These are phyloP conservation scores for Calamus simplicifolius DNA, from an alignment of 176 grass and related monocot species.

Conservation along the genomic window DNA sequence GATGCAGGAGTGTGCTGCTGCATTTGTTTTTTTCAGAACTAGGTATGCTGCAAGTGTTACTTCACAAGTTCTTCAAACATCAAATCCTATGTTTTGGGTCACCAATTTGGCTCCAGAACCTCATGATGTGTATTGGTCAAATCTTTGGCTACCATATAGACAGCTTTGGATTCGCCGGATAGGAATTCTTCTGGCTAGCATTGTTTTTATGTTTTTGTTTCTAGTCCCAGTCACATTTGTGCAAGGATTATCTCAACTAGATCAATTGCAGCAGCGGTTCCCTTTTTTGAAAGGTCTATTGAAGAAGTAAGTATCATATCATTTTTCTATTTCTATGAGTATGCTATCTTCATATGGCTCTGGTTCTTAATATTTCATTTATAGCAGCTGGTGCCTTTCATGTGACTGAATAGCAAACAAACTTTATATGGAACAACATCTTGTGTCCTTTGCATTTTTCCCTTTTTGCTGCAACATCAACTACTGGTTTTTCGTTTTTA, in stretches of 20 bases:
- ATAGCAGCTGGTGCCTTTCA: no score
- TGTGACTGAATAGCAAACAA: no score
- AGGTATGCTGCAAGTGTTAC: constrained; percentile 71
- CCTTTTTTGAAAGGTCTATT: constrained; percentile 72
- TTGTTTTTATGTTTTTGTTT: constrained; percentile 83
- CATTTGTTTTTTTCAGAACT: constrained; percentile 94
- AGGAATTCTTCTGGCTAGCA: constrained; percentile 56
- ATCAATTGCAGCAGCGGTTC: constrained; percentile 58
- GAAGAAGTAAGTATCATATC: constrained; percentile 45
- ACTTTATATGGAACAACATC: no score
- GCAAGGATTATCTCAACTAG: constrained; percentile 83
- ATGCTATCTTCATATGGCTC: no score
- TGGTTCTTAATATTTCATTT: no score
- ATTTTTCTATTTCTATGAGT: no score
- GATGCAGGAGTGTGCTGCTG: constrained; percentile 68
- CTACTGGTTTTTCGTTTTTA: no score
- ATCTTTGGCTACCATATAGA: constrained; percentile 86
- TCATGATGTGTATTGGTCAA: constrained; percentile 89
- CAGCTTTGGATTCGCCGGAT: constrained; percentile 74
- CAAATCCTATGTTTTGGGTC: constrained; percentile 86
- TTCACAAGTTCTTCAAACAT: constrained; percentile 79
- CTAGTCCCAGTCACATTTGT: constrained; percentile 78
- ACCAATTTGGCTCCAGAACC: constrained; percentile 67
- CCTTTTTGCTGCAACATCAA: no score
- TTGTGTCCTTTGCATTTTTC: no score